Conservation (phyloP, 495 filamentous ascomycete genomes). For the Xeromyces bisporus region DNA sequence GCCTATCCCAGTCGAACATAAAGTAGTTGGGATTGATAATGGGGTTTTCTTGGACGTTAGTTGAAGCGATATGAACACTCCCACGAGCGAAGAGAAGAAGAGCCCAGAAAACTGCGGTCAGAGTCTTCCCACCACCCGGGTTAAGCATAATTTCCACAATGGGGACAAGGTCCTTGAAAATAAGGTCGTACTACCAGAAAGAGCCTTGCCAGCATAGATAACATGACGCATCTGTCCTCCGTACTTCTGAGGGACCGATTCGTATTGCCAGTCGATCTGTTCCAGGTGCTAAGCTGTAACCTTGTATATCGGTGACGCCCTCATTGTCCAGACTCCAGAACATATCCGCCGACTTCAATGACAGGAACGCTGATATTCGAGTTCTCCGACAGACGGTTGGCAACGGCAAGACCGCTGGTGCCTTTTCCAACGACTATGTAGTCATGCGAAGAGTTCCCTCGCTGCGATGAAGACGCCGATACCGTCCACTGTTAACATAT, state of each 20-base stretch:
- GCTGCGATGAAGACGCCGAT: too few species aligned
- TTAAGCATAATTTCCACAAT: constrained; percentile 22
- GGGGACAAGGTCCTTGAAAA: constrained; percentile 27
- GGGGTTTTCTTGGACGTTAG: constrained; percentile 17
- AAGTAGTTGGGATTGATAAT: constrained; percentile 38
- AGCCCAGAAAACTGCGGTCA: constrained; percentile 26
- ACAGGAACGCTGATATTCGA: constrained; percentile 29
- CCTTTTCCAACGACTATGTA: constrained; percentile 38
- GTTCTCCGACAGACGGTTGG: constrained; percentile 35
- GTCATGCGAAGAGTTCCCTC: constrained; percentile 16
- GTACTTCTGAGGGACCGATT: constrained; percentile 26
- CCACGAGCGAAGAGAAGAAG: constrained; percentile 36
- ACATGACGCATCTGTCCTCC: constrained; percentile 15
- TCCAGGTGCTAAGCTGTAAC: constrained; percentile 24
- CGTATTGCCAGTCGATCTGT: constrained; percentile 38
- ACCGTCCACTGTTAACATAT: too few species aligned
- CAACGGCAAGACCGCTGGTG: constrained; percentile 35
- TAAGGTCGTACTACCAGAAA: constrained; percentile 31
- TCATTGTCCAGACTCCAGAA: constrained; percentile 27
- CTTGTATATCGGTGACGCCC: constrained; percentile 28
- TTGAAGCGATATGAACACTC: constrained; percentile 34
- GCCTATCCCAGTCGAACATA: constrained; percentile 32
- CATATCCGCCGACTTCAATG: constrained; percentile 39
- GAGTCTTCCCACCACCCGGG: constrained; percentile 6
- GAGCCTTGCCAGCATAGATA: constrained; percentile 30